A percentile compares a stretch with the other conserved stretches of the same genome.
These are phyloP conservation scores for Ceratobasidium sp. DNA, from an alignment of 1,284 basidiomycete genomes.

Conservation along the genomic window DNA sequence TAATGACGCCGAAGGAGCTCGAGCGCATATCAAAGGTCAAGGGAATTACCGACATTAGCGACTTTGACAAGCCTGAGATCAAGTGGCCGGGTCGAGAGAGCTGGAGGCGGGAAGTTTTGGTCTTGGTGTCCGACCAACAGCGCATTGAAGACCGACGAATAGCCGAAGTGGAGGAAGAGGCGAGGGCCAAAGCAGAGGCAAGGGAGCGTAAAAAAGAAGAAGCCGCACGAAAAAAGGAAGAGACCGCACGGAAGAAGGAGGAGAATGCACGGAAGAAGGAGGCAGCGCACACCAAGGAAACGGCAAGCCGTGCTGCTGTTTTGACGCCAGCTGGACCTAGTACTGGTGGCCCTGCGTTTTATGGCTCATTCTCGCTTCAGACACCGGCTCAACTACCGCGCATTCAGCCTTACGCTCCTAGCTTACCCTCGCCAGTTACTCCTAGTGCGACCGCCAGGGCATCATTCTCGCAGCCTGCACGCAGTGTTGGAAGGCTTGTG, in stretches of 20 bases:
- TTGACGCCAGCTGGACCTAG: no score
- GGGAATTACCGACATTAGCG: neutral
- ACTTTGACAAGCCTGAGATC: constrained; percentile 6
- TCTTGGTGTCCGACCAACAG: neutral
- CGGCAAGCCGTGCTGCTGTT: no score
- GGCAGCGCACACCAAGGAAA: neutral
- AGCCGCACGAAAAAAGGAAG: neutral
- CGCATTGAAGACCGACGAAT: neutral
- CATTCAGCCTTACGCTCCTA: no score
- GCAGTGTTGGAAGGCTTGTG: no score
- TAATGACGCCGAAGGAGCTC: neutral
- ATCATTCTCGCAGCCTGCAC: no score
- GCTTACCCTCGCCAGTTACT: no score
- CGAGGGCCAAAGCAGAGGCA: neutral
- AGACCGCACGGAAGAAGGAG: neutral
- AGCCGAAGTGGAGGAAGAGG: neutral
- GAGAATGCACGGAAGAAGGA: neutral
- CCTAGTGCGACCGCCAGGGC: no score
- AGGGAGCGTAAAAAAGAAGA: neutral
- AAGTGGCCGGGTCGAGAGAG: neutral
- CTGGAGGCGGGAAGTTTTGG: neutral
- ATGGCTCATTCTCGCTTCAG: no score
- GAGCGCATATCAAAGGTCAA: neutral
- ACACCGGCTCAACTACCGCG: no score
- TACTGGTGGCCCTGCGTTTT: no score